phyloP scores from a whole-genome alignment of 257 asterid species.

The Rauvolfia tetraphylla region DNA sequence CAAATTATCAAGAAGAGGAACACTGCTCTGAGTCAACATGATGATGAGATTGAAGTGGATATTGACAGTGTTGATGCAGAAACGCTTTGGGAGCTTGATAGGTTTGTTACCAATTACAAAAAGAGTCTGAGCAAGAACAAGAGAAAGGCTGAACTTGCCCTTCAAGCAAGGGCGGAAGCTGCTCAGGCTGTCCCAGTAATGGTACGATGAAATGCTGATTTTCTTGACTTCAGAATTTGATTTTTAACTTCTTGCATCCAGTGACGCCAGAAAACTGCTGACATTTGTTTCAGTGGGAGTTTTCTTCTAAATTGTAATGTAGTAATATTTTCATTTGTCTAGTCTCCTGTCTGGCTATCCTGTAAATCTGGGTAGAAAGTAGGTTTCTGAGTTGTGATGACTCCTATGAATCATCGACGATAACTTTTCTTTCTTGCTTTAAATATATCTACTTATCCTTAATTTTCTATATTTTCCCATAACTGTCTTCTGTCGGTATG shows the following conservation, averaged over 20 bases:
- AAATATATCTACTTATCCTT: neutral
- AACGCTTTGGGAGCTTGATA: conserved; percentile 98
- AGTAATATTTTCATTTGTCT: neutral
- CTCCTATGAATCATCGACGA: neutral
- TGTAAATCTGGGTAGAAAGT: neutral
- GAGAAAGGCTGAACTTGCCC: conserved; percentile 88
- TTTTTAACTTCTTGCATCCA: neutral
- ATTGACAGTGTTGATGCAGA: conserved; percentile 88
- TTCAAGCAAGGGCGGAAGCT: conserved; percentile 44
- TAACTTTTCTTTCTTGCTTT: neutral
- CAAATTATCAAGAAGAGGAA: conserved; percentile 91
- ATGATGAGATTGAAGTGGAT: conserved; percentile 95
- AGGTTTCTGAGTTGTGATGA: neutral
- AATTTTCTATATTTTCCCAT: neutral
- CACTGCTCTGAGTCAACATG: conserved; percentile 65
- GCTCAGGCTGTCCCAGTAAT: conserved; percentile 35
- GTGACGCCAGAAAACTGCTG: neutral
- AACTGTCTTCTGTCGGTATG: neutral
- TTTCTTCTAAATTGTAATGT: neutral
- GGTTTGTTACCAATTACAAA: conserved; percentile 88
- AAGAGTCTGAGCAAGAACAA: conserved; percentile 89
- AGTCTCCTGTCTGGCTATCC: neutral
- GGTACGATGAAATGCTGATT: conserved; percentile 36
- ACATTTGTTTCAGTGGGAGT: too few species aligned
- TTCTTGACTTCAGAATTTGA: neutral